A percentile compares a stretch with the other conserved stretches of the same genome.
These are phyloP conservation scores for Thielaviopsis ethacetica DNA, from an alignment of 2,329 filamentous ascomycete species.

Conservation along the genomic window DNA sequence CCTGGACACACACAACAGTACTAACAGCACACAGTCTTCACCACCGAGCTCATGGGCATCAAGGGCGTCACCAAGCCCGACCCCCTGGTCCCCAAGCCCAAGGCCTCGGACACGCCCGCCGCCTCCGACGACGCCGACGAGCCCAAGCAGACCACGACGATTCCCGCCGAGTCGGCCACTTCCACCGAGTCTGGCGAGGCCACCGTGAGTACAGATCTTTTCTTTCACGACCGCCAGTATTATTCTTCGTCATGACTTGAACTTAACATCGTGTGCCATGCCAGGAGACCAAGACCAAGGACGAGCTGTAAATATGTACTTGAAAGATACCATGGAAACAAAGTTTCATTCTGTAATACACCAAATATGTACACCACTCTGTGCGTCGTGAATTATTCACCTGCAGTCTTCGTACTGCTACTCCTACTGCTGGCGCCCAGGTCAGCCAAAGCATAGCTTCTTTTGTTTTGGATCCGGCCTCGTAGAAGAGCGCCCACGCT, in stretches of 20 bases:
- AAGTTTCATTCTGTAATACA: background rate
- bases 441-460: conserved; percentile 35
- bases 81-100: conserved; percentile 23
- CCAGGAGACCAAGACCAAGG: conserved; percentile 10
- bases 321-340: conserved; percentile 2
- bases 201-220: conserved; percentile 8
- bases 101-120: conserved; percentile 20
- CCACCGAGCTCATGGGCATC: conserved; percentile 79
- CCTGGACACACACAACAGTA: background rate
- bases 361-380: background rate
- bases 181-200: background rate
- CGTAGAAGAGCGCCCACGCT: conserved; percentile 12
- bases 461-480: conserved; percentile 30
- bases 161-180: background rate
- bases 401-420: background rate
- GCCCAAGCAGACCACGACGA: conserved; percentile 11
- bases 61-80: conserved; percentile 47
- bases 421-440: background rate
- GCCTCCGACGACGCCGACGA: conserved; percentile 14
- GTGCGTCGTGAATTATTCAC: background rate
- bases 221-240: conserved; percentile 7
- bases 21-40: conserved; percentile 46
- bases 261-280: conserved; percentile 3
- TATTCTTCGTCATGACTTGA: conserved; percentile 4
- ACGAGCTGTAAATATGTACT: conserved; percentile 12